A percentile compares a stretch with the other conserved stretches of the same genome.
Evolutionary conservation across 2,329 filamentous ascomycete genomes (phyloP).

Genomic region (Sporothrix pallida): DNA sequence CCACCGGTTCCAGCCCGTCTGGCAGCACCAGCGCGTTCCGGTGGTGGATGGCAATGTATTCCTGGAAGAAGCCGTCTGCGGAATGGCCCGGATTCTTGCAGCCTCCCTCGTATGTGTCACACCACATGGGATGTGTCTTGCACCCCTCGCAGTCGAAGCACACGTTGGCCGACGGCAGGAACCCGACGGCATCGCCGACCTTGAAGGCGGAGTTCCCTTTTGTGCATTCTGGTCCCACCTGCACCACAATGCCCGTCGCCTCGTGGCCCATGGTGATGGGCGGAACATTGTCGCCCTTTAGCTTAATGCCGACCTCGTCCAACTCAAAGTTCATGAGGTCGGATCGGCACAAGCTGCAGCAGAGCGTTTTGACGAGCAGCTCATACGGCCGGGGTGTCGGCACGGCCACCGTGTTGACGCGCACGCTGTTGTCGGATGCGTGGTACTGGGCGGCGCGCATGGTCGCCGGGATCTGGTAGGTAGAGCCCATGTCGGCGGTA

Average conservation of each 20-base stretch:
- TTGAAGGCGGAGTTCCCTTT: slow-evolving; percentile 50
- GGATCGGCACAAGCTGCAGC: slow-evolving; percentile 30
- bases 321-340: slow-evolving; percentile 32
- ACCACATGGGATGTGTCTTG: slow-evolving; percentile 39
- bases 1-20: slow-evolving; percentile 36
- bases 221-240: slow-evolving; percentile 43
- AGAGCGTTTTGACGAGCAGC: slow-evolving; percentile 30
- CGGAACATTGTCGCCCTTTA: slow-evolving; percentile 21
- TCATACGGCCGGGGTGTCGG: slow-evolving; percentile 24
- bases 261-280: slow-evolving; percentile 59
- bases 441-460: slow-evolving; percentile 30
- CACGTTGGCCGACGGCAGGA: slow-evolving; percentile 36
- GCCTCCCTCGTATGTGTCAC: slow-evolving; percentile 37
- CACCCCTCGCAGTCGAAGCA: slow-evolving; percentile 42
- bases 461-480: slow-evolving; percentile 16
- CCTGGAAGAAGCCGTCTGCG: slow-evolving; percentile 42
- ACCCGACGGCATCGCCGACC: slow-evolving; percentile 63
- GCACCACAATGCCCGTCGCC: slow-evolving; percentile 63
- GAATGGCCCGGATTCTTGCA: slow-evolving; percentile 41
- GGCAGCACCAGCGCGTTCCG: slow-evolving; percentile 42
- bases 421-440: slow-evolving; percentile 7
- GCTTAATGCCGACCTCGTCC: slow-evolving; percentile 31
- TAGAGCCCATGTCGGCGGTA: slow-evolving; percentile 7
- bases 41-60: slow-evolving; percentile 42
- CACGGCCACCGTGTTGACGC: slow-evolving; percentile 27